Base-by-base conservation (phyloP, 257 asterid species). In the Marsdenia floribunda region DNA sequence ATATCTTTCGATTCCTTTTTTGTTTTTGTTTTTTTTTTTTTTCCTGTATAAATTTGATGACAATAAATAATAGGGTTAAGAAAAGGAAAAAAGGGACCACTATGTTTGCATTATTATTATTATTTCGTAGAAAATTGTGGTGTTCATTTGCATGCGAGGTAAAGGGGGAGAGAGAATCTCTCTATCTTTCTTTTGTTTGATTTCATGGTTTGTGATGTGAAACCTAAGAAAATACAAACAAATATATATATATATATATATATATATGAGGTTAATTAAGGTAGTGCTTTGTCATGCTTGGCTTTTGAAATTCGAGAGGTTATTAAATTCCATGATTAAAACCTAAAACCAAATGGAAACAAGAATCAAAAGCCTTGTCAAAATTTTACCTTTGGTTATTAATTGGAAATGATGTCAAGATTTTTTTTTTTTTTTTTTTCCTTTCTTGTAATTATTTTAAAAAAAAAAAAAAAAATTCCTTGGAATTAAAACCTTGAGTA, bases 121-220 rank as follows among this genome's bases (percentile, higher is more conserved):
- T 44, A 80, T 79, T 77, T 72, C 16, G 71, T 71, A 63, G 77
- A 58, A 6, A 74, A 44, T 78, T 52, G 74, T 70, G 65, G 58
- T 75, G 76, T 75, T 47, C 83, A 80, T 58, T 73, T 71, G 83
- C 83, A 75, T 75, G 83, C 83, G 82, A 22, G 47, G 4, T 49
- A 70, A 58, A 0, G n/a, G 3, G 19, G 29, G 19, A 21, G 11
- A 21, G 29, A 42, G n/a, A 24, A 16, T 35, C 5, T 8, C 26
- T 15, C 10, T 26, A 29, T 64, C 50, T 19, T 19, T 68, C 55
- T 50, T 3, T 50, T 38, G 58, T 59, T 69, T 60, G 66, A 63
- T 72, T 33, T 63, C 22, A 26, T 50, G 53, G 52, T 77, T 44
- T 71, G 42, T 24, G 16, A 26, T 65, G 72, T 59, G 65, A 49